Percentiles rank a stretch among this genome's conserved stretches.
Conservation (phyloP, 345 rosid species). For the Brassica incana region DNA sequence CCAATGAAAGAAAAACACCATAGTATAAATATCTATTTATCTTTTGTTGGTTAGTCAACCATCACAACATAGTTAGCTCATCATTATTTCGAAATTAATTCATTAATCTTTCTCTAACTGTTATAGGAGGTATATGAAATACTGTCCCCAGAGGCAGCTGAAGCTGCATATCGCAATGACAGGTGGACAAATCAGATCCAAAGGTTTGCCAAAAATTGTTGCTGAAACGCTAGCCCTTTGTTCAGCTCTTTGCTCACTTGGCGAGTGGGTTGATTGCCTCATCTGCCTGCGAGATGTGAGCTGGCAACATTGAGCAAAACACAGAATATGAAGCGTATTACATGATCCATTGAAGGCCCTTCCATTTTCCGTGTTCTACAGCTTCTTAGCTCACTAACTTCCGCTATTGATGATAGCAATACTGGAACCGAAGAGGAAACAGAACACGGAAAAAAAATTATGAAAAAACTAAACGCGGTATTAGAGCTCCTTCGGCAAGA, state of each 20-base stretch:
- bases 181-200: constrained; percentile 72
- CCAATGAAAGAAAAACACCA: too few relatives aligned
- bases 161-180: constrained; percentile 83
- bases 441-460: constrained; percentile 42
- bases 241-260: constrained; percentile 30
- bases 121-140: constrained; percentile 81
- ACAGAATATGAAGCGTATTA: constrained; percentile 76
- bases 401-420: constrained; percentile 27
- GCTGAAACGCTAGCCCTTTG: too few relatives aligned
- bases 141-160: constrained; percentile 73
- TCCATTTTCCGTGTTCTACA: constrained; percentile 73
- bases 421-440: constrained; percentile 39
- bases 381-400: too few relatives aligned
- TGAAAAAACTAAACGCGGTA: constrained; percentile 57
- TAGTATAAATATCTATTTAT: neutral
- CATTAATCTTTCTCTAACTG: neutral
- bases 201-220: too few relatives aligned
- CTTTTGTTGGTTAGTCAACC: neutral
- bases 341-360: constrained; percentile 92
- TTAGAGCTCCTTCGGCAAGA: constrained; percentile 72
- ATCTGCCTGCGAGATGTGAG: constrained; percentile 53
- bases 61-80: neutral
- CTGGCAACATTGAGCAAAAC: constrained; percentile 70
- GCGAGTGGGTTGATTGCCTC: constrained; percentile 73
- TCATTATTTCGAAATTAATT: too few relatives aligned